Percentiles rank a stretch among this genome's conserved stretches.
Evolutionary conservation across 192 early-diverging fungal species (phyloP).

Genomic region (Mortierella hygrophila): DNA sequence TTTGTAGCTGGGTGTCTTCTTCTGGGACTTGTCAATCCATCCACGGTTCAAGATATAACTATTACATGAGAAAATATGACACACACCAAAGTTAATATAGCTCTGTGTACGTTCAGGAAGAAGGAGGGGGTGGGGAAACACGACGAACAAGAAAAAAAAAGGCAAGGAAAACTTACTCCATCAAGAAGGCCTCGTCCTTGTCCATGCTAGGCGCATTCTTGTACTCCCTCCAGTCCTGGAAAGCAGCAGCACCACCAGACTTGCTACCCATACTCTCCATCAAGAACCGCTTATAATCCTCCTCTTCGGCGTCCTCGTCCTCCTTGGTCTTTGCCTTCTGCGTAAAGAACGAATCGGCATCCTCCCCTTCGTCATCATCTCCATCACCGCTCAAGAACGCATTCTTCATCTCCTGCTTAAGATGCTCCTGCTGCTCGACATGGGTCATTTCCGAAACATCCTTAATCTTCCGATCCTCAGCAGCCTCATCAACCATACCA

Average conservation of each 20-base stretch:
- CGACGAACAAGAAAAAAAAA: neutral
- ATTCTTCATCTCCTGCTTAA: slow-evolving; percentile 79
- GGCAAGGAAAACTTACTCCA: slow-evolving; percentile 69
- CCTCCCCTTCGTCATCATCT: slow-evolving; percentile 69
- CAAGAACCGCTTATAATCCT: slow-evolving; percentile 91
- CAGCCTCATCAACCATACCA: slow-evolving; percentile 61
- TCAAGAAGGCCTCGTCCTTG: slow-evolving; percentile 77
- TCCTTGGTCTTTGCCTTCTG: slow-evolving; percentile 80
- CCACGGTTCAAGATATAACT: slow-evolving; percentile 93
- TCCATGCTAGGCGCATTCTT: slow-evolving; percentile 64
- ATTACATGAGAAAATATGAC: neutral
- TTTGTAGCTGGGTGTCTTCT: slow-evolving; percentile 72
- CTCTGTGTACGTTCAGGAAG: neutral
- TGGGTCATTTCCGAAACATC: slow-evolving; percentile 67
- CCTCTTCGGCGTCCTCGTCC: slow-evolving; percentile 86
- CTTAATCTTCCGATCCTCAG: slow-evolving; percentile 61
- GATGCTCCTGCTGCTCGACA: slow-evolving; percentile 85
- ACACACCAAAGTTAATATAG: neutral
- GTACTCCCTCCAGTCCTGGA: slow-evolving; percentile 72
- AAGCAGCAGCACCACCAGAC: slow-evolving; percentile 63
- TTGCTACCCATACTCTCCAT: slow-evolving; percentile 78
- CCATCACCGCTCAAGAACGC: slow-evolving; percentile 56
- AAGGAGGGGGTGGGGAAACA: neutral
- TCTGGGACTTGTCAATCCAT: slow-evolving; percentile 88
- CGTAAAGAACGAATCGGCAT: slow-evolving; percentile 77